These are phyloP conservation scores for Chloromonas sp. DNA, from an alignment of 163 green algal genomes.

Conservation along the genomic window DNA sequence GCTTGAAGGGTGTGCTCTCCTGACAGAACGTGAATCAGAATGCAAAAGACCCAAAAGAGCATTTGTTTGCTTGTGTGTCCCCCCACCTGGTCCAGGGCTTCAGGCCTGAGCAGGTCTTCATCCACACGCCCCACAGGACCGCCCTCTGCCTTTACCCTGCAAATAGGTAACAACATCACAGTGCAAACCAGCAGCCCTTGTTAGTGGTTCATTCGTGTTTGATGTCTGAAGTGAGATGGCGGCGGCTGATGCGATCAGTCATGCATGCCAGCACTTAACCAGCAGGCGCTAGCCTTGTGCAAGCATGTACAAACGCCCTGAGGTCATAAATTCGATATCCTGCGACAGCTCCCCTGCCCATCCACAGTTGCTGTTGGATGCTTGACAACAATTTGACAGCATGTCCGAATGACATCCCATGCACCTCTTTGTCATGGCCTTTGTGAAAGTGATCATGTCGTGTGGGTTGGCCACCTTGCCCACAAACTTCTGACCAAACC, in stretches of 20 bases:
- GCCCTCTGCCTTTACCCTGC: constrained; percentile 17
- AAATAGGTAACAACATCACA: neutral
- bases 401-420: neutral
- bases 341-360: neutral
- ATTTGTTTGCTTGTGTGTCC: no score
- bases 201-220: neutral
- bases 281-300: no score
- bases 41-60: no score
- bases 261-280: no score
- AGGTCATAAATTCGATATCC: no score
- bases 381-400: neutral
- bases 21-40: no score
- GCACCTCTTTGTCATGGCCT: constrained; percentile 31
- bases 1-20: no score
- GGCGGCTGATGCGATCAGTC: neutral
- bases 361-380: neutral
- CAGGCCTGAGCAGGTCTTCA: constrained; percentile 36
- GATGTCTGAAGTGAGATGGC: neutral
- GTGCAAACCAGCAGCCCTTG: no score
- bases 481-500: constrained; percentile 92
- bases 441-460: constrained; percentile 93
- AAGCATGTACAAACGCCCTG: no score
- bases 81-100: constrained; percentile 69
- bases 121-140: neutral
- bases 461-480: constrained; percentile 93